Base-by-base conservation (phyloP, 257 asterid genomes). In the Petrea volubilis region DNA sequence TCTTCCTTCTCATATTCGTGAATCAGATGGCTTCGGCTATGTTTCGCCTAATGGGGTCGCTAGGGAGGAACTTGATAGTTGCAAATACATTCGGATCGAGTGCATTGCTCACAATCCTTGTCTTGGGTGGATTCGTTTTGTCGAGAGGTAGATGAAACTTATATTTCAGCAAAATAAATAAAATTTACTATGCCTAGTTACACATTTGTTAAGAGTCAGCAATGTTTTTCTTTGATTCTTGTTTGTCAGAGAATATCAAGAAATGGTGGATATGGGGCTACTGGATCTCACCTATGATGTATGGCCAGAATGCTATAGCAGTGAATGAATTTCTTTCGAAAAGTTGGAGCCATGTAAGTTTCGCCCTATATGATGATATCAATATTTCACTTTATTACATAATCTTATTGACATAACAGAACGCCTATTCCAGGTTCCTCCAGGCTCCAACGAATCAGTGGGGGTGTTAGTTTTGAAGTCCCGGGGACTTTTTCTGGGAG, bases 191-290 rank as follows among this genome's bases (percentile, higher is more conserved):
- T n/a, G n/a, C n/a, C n/a, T n/a, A n/a, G n/a, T n/a, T n/a, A n/a
- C n/a, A n/a, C n/a, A n/a, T n/a, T n/a, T n/a, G n/a, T n/a, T n/a
- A n/a, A n/a, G n/a, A n/a, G n/a, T n/a, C n/a, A n/a, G n/a, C n/a
- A n/a, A n/a, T n/a, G n/a, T n/a, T n/a, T n/a, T n/a, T n/a, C n/a
- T n/a, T n/a, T n/a, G 25, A 41, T 44, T 43, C 33, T 68, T 57
- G 13, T 68, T 15, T 20, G 29, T 68, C 82, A 86, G 96, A 78
- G 21, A 44, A 82, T 34, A 77, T 88, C 41, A 84, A 73, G 31
- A 72, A 65, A 40, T 91, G 96, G 95, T 87, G 93, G 91, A 75
- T 87, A 47, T 87, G 97, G 94, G 92, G 96, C 1, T 91, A 88
- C 70, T 91, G 95, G 95, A 7, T 71, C 50, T 91, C 97, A 13